Base-by-base conservation (phyloP, 2,329 filamentous ascomycete species). In the Beauveria varroae region DNA sequence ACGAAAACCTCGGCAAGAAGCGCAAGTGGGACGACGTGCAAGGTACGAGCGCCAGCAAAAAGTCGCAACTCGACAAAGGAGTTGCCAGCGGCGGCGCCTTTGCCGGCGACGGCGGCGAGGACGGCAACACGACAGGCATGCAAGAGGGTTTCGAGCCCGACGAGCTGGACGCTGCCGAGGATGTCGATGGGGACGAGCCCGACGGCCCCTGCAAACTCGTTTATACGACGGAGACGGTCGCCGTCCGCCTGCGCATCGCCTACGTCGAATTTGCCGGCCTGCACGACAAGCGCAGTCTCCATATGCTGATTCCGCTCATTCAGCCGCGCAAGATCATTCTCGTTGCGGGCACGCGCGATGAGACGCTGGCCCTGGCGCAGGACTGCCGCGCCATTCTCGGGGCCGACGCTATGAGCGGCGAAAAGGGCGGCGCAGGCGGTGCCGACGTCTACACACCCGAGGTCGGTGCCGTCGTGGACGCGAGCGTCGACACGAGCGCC, bases 401-500 rank as follows among this genome's bases (percentile, higher is more conserved):
- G 14, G 75, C 73, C 6, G 77, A 77, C 47, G 14, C 50, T 7
- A 50, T 20, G 5, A 18, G 57, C n/a, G 49, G 37, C 24, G 58
- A 60, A 22, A 60, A 60, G 50, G 41, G 58, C 43, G 40, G 18
- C 20, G 78, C 80, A 43, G 75, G 76, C 51, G 76, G 79, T 20
- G 81, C 86, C 41, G 87, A 93, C 65, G 90, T 99, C 5, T 93
- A 93, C 71, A 92, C 91, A 0, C 95, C 95, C 1, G 74, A 78
- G 10, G 79, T 90, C n/a, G 92, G 92, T 26, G 79, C 82, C 40
- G 78, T 81, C 16, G 82, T 99, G 47, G 88, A 99, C 73, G 95
- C 93, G 14, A 97, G 93, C 69, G 93, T 98, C 47, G 95, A 99
- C 72, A 98, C 93, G 5, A 97, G 98, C 71, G 93, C 95, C 4